Evolutionary conservation across 2,329 filamentous ascomycete species (phyloP).

Genomic region (Cytospora piceae): DNA sequence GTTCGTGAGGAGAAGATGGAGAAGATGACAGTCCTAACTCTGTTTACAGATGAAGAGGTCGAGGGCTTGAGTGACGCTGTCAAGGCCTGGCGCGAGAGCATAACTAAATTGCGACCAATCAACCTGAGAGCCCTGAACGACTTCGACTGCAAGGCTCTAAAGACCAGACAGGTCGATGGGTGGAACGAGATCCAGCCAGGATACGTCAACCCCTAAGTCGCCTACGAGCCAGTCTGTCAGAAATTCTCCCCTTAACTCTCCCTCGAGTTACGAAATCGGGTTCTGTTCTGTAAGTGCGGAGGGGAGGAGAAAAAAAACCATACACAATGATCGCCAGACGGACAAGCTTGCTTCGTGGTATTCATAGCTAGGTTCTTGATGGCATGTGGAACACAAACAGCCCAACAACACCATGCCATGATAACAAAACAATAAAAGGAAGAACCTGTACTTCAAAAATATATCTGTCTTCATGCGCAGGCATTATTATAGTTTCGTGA

Average conservation of each 20-base stretch:
- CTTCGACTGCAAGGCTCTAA: conserved; percentile 41
- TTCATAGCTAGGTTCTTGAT: neutral
- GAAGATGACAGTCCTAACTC: neutral
- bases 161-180: conserved; percentile 35
- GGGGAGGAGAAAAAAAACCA: neutral
- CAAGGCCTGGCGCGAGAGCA: conserved; percentile 32
- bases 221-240: neutral
- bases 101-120: conserved; percentile 36
- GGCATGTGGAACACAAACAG: neutral
- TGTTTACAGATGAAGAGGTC: conserved; percentile 38
- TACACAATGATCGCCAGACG: neutral
- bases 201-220: conserved; percentile 47
- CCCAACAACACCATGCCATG: neutral
- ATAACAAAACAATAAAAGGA: no score
- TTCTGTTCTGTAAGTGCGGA: neutral
- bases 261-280: no score
- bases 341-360: neutral
- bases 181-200: conserved; percentile 36
- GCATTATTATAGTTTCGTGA: no score
- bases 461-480: no score
- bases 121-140: conserved; percentile 47
- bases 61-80: conserved; percentile 39
- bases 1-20: no score
- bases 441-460: no score
- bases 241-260: neutral